Percentiles rank a stretch among this genome's conserved stretches.
Conservation (phyloP, 2,329 filamentous ascomycete genomes). For the Mariannaea elegans region DNA sequence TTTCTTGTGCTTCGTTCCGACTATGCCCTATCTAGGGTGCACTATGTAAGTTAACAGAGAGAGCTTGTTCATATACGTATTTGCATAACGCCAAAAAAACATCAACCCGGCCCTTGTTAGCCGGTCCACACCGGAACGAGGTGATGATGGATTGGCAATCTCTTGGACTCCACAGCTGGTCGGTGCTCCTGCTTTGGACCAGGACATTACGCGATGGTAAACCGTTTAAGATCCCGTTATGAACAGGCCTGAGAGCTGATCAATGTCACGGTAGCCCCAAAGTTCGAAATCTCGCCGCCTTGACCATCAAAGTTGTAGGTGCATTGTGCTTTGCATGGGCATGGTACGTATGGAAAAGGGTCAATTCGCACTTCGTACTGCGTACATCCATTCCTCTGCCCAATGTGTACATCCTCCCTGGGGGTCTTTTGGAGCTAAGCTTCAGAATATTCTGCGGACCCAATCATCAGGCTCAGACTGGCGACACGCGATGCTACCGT, state of each 20-base stretch:
- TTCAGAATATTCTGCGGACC: constrained; percentile 31
- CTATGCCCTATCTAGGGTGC: neutral
- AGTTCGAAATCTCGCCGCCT: constrained; percentile 13
- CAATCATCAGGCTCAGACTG: constrained; percentile 40
- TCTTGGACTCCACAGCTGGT: constrained; percentile 31
- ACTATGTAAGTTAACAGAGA: neutral
- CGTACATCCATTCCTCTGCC: neutral
- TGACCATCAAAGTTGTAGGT: constrained; percentile 15
- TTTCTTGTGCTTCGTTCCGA: neutral
- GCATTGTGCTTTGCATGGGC: constrained; percentile 11
- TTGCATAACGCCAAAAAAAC: constrained; percentile 31
- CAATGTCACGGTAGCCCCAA: constrained; percentile 1
- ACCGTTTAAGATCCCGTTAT: constrained; percentile 17
- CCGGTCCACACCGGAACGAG: constrained; percentile 27
- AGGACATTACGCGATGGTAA: constrained; percentile 16
- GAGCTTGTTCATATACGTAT: neutral
- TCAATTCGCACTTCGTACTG: too few relatives aligned
- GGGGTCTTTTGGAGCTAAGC: constrained; percentile 33
- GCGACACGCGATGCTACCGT: constrained; percentile 36
- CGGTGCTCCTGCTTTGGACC: constrained; percentile 15
- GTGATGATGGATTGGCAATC: constrained; percentile 28
- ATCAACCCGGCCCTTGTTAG: constrained; percentile 27
- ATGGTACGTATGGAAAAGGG: neutral
- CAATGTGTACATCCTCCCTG: constrained; percentile 21
- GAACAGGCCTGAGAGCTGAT: constrained; percentile 10